phyloP scores from a whole-genome alignment of 2,329 filamentous ascomycete genomes.

The Apiospora malaysiana region DNA sequence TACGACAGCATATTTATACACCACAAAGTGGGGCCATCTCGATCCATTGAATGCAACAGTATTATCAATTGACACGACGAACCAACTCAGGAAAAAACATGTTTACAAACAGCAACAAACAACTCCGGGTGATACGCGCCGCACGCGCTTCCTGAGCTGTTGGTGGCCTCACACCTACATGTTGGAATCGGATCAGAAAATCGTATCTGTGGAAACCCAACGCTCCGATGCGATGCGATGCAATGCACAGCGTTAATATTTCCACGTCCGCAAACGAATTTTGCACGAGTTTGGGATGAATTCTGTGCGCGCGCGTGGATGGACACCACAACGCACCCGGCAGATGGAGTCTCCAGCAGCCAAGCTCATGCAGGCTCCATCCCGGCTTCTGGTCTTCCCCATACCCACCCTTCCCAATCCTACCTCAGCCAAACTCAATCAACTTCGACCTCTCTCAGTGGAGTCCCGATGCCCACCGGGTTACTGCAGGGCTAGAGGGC shows the following conservation, averaged over 20 bases:
- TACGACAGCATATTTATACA: neutral
- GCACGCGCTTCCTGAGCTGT: neutral
- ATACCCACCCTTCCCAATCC: conserved; percentile 15
- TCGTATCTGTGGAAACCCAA: neutral
- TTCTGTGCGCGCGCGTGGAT: neutral
- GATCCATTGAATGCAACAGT: too few species aligned
- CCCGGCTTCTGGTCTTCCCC: neutral
- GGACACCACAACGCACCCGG: neutral
- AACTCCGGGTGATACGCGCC: neutral
- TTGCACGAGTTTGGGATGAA: neutral
- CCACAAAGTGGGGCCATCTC: too few species aligned
- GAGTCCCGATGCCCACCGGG: neutral
- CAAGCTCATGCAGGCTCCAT: conserved; percentile 6
- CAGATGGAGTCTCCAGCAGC: neutral
- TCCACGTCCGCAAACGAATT: conserved; percentile 1
- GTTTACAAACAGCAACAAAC: too few species aligned
- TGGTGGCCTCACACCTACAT: neutral
- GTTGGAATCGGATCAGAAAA: neutral
- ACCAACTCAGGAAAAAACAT: too few species aligned
- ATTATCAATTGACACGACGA: too few species aligned
- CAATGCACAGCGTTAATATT: neutral
- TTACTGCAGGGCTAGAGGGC: neutral
- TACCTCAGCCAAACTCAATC: neutral
- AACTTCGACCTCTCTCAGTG: neutral
- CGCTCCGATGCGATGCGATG: neutral